Evolutionary conservation across 257 asterid species (phyloP).

Genomic region (Buddleja alternifolia): DNA sequence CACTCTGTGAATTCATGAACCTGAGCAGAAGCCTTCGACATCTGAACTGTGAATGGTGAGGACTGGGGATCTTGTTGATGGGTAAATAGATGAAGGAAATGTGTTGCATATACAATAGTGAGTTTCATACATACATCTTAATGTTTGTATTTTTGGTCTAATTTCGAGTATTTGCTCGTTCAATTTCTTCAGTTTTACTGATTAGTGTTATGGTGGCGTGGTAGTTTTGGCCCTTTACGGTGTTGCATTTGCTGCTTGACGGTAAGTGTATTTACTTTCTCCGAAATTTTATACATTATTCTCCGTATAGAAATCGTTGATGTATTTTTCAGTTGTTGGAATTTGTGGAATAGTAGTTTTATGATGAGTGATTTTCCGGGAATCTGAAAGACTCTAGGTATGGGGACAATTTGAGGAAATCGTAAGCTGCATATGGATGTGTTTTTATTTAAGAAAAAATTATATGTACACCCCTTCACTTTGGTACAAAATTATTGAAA

Average conservation of each 20-base stretch:
- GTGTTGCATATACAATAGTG: conserved; percentile 37
- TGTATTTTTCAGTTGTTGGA: conserved; percentile 20
- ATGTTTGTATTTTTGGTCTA: not conserved
- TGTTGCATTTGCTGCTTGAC: conserved; percentile 4
- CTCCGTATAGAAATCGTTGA: conserved; percentile 9
- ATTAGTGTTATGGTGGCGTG: not conserved
- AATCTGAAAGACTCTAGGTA: no score
- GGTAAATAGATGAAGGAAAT: conserved; percentile 22
- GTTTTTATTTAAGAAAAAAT: no score
- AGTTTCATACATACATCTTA: conserved; percentile 33
- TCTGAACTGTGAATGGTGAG: conserved; percentile 21
- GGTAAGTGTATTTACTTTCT: not conserved
- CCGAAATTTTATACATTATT: not conserved
- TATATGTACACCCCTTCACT: no score
- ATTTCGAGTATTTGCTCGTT: not conserved
- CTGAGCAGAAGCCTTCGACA: conserved; percentile 28
- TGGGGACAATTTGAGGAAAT: no score
- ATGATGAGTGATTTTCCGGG: no score
- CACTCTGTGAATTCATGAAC: conserved; percentile 41
- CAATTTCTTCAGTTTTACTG: not conserved
- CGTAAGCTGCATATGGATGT: no score
- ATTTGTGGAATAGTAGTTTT: not conserved
- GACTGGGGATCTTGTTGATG: no score
- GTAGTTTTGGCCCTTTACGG: not conserved
- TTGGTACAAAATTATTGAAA: no score